Evolutionary conservation across 1,139 yeast species (phyloP), one percentile per base, ranked within the genome.

Genomic region (Zygosaccharomyces pseudobailii): DNA sequence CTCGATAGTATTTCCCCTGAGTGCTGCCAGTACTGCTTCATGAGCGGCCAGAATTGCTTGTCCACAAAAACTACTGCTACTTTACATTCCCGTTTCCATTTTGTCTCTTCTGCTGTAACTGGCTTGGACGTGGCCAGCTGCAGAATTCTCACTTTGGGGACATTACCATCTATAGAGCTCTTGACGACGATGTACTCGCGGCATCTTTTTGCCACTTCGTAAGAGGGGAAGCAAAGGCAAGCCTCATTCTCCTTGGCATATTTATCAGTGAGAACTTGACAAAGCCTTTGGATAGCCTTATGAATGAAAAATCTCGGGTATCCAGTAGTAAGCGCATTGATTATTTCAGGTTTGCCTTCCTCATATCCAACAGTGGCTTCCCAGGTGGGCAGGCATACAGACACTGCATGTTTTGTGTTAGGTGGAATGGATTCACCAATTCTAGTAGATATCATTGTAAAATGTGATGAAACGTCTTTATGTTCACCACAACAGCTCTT

Each of bases 1-100:
- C 96, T 87, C 19, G 96, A 87, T 37, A 92, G 79, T 9, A 96
- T 96, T 66, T 92, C 97, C 28, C 98, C 98, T 0, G 95, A 74
- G 61, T 90, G 97, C 64, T 90, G 97, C 98, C 98, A 92, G 68
- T 87, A 92, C 57, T 80, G 81, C 63, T 88, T 89, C 30, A 94
- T 92, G 5, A 85, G 64, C 1, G 78, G 67, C 54, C 72, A 80
- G 35, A 55, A 60, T 43, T 77, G 79, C 2, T 69, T 62, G 2
- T 74, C 71, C 58, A 84, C 83, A 56, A 92, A 85, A 2, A 88
- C 87, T 27, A 82, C 86, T 0, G 92, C 86, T 48, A 90, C 77
- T 43, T 77, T 76, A 6, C 90, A 79, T 52, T 81, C 90, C 21
- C 79, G 71, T 49, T 80, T 73, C 49, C 76, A 76, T 2, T 80